These are phyloP conservation scores for Sporothrix globosa DNA, from an alignment of 2,329 filamentous ascomycete species.

Conservation along the genomic window DNA sequence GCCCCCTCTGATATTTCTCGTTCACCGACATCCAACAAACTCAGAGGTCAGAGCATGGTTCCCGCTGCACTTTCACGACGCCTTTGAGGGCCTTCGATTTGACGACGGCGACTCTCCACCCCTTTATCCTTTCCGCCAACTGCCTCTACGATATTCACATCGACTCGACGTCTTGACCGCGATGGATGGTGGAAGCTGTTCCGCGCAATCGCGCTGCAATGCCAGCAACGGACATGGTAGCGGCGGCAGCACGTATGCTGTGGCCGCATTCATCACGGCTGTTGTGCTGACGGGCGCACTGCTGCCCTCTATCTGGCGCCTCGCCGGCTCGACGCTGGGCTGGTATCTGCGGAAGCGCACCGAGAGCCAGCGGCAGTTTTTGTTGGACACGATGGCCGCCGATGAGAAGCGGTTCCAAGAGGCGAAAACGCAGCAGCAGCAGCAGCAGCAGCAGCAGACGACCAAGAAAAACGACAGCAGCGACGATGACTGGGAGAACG, in stretches of 20 bases:
- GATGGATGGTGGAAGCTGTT: slow-evolving; percentile 21
- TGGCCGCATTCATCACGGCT: slow-evolving; percentile 22
- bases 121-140: neutral
- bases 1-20: neutral
- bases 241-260: slow-evolving; percentile 12
- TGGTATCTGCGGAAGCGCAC: slow-evolving; percentile 67
- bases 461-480: slow-evolving; percentile 38
- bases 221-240: slow-evolving; percentile 2
- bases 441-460: neutral
- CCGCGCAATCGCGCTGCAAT: slow-evolving; percentile 19
- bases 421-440: slow-evolving; percentile 33
- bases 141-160: neutral
- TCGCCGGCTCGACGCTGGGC: slow-evolving; percentile 54
- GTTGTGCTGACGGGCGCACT: slow-evolving; percentile 42
- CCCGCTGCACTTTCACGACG: slow-evolving; percentile 1
- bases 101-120: neutral
- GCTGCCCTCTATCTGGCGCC: slow-evolving; percentile 46
- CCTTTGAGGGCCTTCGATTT: slow-evolving; percentile 16
- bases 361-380: slow-evolving; percentile 61
- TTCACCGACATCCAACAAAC: neutral
- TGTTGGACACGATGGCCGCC: slow-evolving; percentile 57
- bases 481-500: slow-evolving; percentile 72
- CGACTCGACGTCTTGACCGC: neutral
- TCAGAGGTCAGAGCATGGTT: slow-evolving; percentile 19
- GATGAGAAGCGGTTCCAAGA: slow-evolving; percentile 49